A percentile compares a stretch with the other conserved stretches of the same genome.
phyloP scores from a whole-genome alignment of 495 filamentous ascomycete genomes.

The Aspergillus leporis region DNA sequence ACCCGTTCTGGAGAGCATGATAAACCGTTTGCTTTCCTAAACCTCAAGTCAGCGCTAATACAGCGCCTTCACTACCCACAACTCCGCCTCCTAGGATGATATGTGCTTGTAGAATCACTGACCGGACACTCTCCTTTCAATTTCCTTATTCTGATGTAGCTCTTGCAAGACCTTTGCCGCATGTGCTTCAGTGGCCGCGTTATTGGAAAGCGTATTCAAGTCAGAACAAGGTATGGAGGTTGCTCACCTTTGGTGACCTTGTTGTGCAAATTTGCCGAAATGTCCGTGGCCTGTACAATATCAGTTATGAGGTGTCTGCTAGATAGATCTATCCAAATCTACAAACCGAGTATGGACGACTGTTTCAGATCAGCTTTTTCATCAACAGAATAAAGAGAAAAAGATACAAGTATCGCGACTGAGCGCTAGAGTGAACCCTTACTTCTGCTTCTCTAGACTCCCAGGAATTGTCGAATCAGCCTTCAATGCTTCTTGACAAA shows the following conservation, averaged over 20 bases:
- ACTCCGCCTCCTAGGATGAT: background rate
- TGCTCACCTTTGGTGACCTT: conserved; percentile 61
- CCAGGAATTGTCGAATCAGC: background rate
- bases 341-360: conserved; percentile 62
- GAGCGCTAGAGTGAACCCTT: conserved; percentile 11
- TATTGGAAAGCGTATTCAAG: background rate
- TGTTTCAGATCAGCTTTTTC: conserved; percentile 18
- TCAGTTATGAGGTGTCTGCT: conserved; percentile 8
- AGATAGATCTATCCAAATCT: background rate
- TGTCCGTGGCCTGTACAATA: conserved; percentile 55
- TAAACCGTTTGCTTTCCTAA: conserved; percentile 66
- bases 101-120: conserved; percentile 9
- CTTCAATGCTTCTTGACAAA: background rate
- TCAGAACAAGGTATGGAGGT: background rate
- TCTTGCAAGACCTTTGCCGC: conserved; percentile 65
- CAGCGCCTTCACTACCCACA: background rate
- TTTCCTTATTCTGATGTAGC: conserved; percentile 58
- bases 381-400: background rate
- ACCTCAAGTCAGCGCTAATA: background rate
- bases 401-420: background rate
- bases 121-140: conserved; percentile 61
- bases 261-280: conserved; percentile 67
- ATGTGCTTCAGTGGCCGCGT: conserved; percentile 37
- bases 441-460: conserved; percentile 58
- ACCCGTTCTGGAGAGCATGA: conserved; percentile 55